phyloP scores from a whole-genome alignment of 345 rosid species.

The Citrus cavaleriei region DNA sequence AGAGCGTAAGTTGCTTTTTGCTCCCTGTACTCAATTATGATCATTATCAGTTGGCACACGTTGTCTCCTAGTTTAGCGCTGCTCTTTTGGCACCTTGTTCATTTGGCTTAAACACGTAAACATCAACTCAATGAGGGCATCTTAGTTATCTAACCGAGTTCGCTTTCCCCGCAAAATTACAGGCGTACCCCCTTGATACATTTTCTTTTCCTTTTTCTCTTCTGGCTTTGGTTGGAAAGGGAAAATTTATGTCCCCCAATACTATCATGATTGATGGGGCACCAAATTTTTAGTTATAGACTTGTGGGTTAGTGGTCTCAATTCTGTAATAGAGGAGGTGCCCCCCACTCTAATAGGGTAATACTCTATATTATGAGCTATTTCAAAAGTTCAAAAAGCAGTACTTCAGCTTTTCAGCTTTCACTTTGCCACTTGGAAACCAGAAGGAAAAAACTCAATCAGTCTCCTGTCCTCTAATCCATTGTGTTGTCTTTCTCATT shows the following conservation, averaged over 20 bases:
- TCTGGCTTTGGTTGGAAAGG: not conserved
- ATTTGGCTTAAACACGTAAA: not conserved
- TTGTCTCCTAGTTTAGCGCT: not conserved
- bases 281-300: constrained; percentile 15
- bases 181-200: not conserved
- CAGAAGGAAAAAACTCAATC: constrained; percentile 19
- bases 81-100: not conserved
- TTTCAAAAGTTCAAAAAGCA: constrained; percentile 36
- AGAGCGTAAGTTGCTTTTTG: constrained; percentile 10
- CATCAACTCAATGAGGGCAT: not conserved
- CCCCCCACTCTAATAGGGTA: constrained; percentile 20
- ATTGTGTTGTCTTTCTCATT: constrained; percentile 13
- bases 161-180: not conserved
- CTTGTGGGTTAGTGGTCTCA: constrained; percentile 15
- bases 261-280: constrained; percentile 7
- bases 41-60: constrained; percentile 6
- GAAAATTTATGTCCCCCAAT: not conserved
- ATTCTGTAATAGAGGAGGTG: constrained; percentile 4
- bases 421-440: constrained; percentile 24
- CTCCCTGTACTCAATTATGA: constrained; percentile 6
- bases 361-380: constrained; percentile 6
- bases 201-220: not conserved
- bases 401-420: constrained; percentile 17
- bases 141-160: not conserved
- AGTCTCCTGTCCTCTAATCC: constrained; percentile 3